Conservation (phyloP, 768 basidiomycete genomes). For the Tricholomella constricta region DNA sequence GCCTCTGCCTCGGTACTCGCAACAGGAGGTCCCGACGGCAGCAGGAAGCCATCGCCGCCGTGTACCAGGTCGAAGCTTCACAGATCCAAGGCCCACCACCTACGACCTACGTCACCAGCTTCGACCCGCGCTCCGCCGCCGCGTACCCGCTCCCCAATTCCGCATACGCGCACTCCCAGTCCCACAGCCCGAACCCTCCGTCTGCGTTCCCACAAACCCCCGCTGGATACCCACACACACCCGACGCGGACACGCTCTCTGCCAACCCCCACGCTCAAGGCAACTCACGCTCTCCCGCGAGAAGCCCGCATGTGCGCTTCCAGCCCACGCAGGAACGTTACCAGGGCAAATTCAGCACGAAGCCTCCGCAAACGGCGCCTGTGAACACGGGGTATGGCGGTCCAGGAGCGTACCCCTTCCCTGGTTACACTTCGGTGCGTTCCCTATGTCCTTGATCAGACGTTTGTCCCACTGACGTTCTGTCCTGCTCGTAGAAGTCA, state of each 20-base stretch:
- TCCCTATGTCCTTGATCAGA: not conserved
- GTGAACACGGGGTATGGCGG: conserved; percentile 12
- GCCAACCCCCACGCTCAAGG: conserved; percentile 2
- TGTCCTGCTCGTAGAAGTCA: conserved; percentile 8
- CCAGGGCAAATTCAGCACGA: conserved; percentile 14
- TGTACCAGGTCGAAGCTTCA: conserved; percentile 23
- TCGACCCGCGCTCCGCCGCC: conserved; percentile 20
- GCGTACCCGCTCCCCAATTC: conserved; percentile 15
- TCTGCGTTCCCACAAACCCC: conserved; percentile 16
- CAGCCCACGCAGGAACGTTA: conserved; percentile 12
- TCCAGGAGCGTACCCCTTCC: conserved; percentile 19
- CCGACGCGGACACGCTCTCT: conserved; percentile 6
- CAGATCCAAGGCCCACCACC: conserved; percentile 22
- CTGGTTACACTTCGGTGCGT: conserved; percentile 24
- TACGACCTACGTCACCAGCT: conserved; percentile 18
- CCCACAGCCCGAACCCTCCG: conserved; percentile 4
- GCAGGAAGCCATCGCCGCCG: conserved; percentile 16
- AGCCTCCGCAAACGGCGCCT: conserved; percentile 20
- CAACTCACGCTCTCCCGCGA: conserved; percentile 4
- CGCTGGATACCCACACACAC: conserved; percentile 15
- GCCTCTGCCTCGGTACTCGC: conserved; percentile 14
- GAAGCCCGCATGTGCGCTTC: conserved; percentile 12
- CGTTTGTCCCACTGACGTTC: conserved; percentile 2
- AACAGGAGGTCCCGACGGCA: conserved; percentile 7
- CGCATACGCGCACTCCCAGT: conserved; percentile 2